Evolutionary conservation across 2,329 filamentous ascomycete genomes (phyloP).

Genomic region (Ceratocystis destructans): DNA sequence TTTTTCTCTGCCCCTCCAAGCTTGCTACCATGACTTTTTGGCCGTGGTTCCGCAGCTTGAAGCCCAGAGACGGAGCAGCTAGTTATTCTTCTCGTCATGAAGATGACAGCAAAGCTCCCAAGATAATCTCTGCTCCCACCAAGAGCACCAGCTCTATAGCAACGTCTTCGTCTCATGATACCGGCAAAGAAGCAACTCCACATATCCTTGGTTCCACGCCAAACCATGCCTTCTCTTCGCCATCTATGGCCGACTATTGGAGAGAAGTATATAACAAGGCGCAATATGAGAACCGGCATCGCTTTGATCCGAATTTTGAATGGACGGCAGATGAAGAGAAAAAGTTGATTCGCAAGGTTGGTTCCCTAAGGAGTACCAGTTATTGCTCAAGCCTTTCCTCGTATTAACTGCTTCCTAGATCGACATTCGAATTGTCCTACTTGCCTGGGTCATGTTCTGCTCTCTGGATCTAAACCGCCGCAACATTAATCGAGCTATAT

Average conservation of each 20-base stretch:
- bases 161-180: conserved; percentile 16
- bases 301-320: conserved; percentile 35
- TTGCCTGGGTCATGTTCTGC: conserved; percentile 37
- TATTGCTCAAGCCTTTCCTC: neutral
- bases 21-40: neutral
- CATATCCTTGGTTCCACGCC: conserved; percentile 23
- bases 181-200: conserved; percentile 24
- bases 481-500: conserved; percentile 34
- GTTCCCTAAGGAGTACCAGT: neutral
- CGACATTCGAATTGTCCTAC: conserved; percentile 15
- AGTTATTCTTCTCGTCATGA: neutral
- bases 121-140: neutral
- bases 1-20: neutral
- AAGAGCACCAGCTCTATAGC: conserved; percentile 10
- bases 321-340: conserved; percentile 38
- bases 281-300: conserved; percentile 45
- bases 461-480: conserved; percentile 34
- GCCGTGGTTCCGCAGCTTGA: neutral
- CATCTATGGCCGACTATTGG: conserved; percentile 40
- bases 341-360: conserved; percentile 29
- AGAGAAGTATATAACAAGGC: conserved; percentile 40
- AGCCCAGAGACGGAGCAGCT: neutral
- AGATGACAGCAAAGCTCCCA: neutral
- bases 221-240: conserved; percentile 37
- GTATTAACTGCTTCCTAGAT: conserved; percentile 13